These are phyloP conservation scores for Malus sieversii DNA, from an alignment of 306 rosid genomes.

Conservation along the genomic window DNA sequence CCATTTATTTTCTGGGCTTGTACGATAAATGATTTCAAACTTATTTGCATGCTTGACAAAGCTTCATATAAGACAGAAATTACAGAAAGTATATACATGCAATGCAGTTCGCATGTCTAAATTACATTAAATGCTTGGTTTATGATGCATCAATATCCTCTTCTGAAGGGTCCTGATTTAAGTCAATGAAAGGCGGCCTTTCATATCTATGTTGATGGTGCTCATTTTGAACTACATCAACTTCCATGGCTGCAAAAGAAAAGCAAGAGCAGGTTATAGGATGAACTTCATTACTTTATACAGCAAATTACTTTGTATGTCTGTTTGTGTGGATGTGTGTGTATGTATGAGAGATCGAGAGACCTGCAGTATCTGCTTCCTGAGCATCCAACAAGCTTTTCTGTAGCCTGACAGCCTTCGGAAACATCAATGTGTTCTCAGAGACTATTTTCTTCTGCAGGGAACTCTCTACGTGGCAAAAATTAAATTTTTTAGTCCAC, in stretches of 20 bases:
- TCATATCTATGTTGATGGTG: background rate
- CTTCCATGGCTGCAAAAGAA: background rate
- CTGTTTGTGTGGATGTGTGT: background rate
- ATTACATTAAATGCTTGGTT: background rate
- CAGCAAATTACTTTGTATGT: background rate
- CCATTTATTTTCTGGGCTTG: too few species aligned
- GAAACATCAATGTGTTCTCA: conserved; percentile 32
- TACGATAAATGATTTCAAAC: too few species aligned
- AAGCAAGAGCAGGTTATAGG: background rate
- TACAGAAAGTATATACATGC: background rate
- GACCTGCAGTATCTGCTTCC: background rate
- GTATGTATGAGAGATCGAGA: background rate
- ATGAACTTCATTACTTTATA: background rate
- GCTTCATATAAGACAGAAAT: too few species aligned
- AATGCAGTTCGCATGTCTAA: too few species aligned
- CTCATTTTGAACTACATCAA: background rate
- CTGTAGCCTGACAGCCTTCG: conserved; percentile 10
- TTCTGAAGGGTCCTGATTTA: conserved; percentile 4
- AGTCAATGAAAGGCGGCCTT: conserved; percentile 3
- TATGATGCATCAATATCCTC: background rate
- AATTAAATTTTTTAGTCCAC: conserved; percentile 29
- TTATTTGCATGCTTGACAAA: too few species aligned
- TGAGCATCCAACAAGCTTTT: background rate
- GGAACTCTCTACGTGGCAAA: background rate
- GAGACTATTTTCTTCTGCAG: conserved; percentile 3